Conservation (phyloP, 345 rosid genomes). For the Rhodomyrtus tomentosa region DNA sequence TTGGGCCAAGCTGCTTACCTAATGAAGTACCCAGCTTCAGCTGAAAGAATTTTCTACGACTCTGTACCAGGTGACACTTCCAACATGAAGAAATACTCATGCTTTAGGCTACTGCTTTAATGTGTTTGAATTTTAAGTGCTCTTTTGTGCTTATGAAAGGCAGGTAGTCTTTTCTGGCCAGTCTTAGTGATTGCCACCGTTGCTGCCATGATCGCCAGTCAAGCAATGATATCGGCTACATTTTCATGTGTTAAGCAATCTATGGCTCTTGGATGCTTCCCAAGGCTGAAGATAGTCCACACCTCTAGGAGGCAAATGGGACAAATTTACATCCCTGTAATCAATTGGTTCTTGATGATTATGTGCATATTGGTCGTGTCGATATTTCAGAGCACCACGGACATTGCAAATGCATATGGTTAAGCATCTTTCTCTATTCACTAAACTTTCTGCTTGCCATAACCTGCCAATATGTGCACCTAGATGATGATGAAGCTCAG, state of each 20-base stretch:
- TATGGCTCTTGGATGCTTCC: constrained; percentile 98
- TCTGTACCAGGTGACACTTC: constrained; percentile 74
- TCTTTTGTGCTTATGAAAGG: neutral
- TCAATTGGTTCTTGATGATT: constrained; percentile 88
- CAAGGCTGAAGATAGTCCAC: constrained; percentile 88
- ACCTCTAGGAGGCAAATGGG: constrained; percentile 82
- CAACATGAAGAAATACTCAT: neutral
- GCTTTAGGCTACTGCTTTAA: neutral
- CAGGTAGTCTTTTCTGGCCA: constrained; percentile 87
- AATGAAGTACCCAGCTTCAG: constrained; percentile 50
- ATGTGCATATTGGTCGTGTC: constrained; percentile 88
- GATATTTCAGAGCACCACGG: constrained; percentile 75
- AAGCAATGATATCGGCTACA: constrained; percentile 99
- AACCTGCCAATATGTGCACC: neutral
- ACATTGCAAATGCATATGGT: constrained; percentile 99
- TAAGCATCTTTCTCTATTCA: constrained; percentile 5
- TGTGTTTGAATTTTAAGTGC: neutral
- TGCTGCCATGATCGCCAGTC: constrained; percentile 97
- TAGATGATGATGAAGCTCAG: neutral
- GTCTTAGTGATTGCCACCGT: constrained; percentile 72
- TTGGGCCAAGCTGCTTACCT: constrained; percentile 94
- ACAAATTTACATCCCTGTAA: constrained; percentile 82
- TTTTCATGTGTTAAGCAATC: constrained; percentile 93
- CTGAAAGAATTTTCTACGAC: constrained; percentile 63
- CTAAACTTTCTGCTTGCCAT: neutral